These are phyloP conservation scores for Linnemannia zychae DNA, from an alignment of 192 early-diverging fungal species.

Conservation along the genomic window DNA sequence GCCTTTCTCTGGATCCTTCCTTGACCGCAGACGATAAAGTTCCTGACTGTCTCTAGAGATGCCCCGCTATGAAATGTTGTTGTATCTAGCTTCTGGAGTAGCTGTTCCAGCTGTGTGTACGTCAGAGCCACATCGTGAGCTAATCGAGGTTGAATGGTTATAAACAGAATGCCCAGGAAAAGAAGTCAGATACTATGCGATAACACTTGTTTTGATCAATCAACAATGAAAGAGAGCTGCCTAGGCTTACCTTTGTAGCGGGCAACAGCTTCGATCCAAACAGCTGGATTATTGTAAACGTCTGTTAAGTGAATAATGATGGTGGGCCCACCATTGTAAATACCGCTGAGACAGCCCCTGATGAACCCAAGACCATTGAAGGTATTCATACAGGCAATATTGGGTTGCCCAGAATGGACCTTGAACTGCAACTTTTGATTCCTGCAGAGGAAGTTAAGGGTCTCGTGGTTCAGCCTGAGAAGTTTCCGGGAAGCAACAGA, in stretches of 20 bases:
- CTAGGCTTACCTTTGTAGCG: constrained; percentile 50
- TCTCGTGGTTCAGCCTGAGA: constrained; percentile 62
- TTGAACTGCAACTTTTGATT: constrained; percentile 70
- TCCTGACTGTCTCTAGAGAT: constrained; percentile 27
- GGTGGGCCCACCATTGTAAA: constrained; percentile 52
- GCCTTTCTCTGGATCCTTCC: constrained; percentile 33
- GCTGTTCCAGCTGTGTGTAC: constrained; percentile 36
- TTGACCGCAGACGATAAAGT: constrained; percentile 34
- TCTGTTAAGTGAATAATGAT: constrained; percentile 47
- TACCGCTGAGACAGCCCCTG: constrained; percentile 41
- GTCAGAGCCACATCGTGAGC: constrained; percentile 45
- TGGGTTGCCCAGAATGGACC: constrained; percentile 52
- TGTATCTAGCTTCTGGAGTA: constrained; percentile 29
- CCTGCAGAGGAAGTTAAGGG: constrained; percentile 69
- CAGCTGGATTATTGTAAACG: constrained; percentile 40
- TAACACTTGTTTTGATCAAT: too few species aligned
- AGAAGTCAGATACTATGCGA: not conserved
- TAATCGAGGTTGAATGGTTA: not conserved
- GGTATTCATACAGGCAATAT: constrained; percentile 50
- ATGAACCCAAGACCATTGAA: constrained; percentile 54
- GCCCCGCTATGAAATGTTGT: not conserved
- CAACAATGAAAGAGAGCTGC: not conserved
- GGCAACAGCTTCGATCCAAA: constrained; percentile 55
- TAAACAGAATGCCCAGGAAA: not conserved
- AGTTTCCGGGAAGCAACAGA: constrained; percentile 34